Conservation (phyloP, 2,329 filamentous ascomycete genomes). For the Niveomyces coronatus region DNA sequence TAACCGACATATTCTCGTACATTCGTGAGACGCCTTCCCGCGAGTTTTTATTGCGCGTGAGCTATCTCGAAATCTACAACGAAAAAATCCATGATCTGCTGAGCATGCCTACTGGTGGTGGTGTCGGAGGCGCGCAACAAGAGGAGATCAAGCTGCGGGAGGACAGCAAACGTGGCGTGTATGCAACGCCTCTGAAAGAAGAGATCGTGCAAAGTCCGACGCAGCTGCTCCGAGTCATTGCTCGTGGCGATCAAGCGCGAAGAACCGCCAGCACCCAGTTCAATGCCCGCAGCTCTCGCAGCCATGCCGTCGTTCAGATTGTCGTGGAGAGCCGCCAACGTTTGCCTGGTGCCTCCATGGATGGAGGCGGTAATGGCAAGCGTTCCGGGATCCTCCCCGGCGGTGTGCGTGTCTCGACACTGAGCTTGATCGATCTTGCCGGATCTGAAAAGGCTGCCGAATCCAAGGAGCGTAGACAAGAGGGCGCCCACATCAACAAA, state of each 20-base stretch:
- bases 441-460: slow-evolving; percentile 95
- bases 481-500: slow-evolving; percentile 98
- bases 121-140: slow-evolving; percentile 46
- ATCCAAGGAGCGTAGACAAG: slow-evolving; percentile 83
- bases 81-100: slow-evolving; percentile 93
- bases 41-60: slow-evolving; percentile 90
- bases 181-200: slow-evolving; percentile 91
- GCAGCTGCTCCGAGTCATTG: slow-evolving; percentile 87
- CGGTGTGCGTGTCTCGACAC: slow-evolving; percentile 86
- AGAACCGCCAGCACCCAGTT: slow-evolving; percentile 92
- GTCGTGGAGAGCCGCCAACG: slow-evolving; percentile 95
- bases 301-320: slow-evolving; percentile 96
- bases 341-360: slow-evolving; percentile 41
- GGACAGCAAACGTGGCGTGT: slow-evolving; percentile 92
- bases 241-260: slow-evolving; percentile 81
- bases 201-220: slow-evolving; percentile 98
- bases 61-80: slow-evolving; percentile 98
- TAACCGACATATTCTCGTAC: slow-evolving; percentile 98
- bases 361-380: slow-evolving; percentile 46
- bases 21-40: slow-evolving; percentile 92
- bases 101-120: slow-evolving; percentile 56
- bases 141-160: slow-evolving; percentile 97
- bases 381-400: slow-evolving; percentile 65
- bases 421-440: slow-evolving; percentile 92
- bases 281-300: slow-evolving; percentile 91